Evolutionary conservation across 2,329 filamentous ascomycete species (phyloP), one percentile per base, ranked within the genome.

Genomic region (Cadophora sp.): DNA sequence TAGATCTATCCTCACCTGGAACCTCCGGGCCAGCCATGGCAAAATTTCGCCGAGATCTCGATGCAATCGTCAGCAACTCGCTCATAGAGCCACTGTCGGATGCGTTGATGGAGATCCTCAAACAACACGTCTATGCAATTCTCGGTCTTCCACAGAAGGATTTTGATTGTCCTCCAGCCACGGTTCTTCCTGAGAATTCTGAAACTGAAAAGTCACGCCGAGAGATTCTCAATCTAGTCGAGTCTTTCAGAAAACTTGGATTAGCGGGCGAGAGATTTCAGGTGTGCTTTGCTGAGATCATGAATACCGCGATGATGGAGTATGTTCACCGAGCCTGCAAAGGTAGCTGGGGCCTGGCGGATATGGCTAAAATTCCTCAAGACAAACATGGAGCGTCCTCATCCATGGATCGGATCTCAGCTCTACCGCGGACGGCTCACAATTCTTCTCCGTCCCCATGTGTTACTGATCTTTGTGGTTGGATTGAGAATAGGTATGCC

Each of bases 231-330:
- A 77, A 82, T 50, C 79, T 92, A 22, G 80, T 91, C 1, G 83
- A 86, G 60, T 85, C 87, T 9, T 80, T 94, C 19, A 81, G 85
- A 72, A 83, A 86, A 58, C 87, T 93, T 26, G 92, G 91, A 0
- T 80, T 94, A 22, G 89, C 89, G 1, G 90, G 90, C 29, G 89
- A 92, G 74, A 83, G 82, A 60, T 91, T 92, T 62, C 89, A 93
- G 75, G 85, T 91, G 34, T 82, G 91, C 43, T 90, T 93, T 74
- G 92, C 91, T 19, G 88, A 91, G 77, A 84, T 91, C 29, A 89
- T 93, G 83, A 85, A 93, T 75, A 80, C 81, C 43, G 83, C 90
- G 68, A 88, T 94, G 83, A 84, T 84, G 53, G 81, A 85, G 14
- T 91, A 90, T 73, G 86, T 94, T 50, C 81, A 81, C 48, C 82